Evolutionary conservation across 2,329 filamentous ascomycete genomes (phyloP).

Genomic region (Nannizziopsis barbatae): DNA sequence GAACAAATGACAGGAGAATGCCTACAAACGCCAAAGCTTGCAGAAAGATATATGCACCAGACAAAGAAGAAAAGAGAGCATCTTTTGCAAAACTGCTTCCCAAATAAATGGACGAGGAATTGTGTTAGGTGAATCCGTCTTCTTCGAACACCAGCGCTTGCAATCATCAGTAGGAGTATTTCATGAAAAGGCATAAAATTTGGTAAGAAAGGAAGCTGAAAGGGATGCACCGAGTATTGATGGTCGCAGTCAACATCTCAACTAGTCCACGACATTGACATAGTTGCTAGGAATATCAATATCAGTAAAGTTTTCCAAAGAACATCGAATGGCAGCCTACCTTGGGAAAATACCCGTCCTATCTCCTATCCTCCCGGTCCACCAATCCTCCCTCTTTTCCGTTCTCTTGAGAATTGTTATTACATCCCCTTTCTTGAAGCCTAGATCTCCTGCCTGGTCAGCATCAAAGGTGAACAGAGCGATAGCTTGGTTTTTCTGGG

Average conservation of each 20-base stretch:
- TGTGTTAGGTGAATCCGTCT: not conserved
- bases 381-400: conserved; percentile 91
- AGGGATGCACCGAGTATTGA: too few relatives aligned
- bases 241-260: not conserved
- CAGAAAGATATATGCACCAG: too few relatives aligned
- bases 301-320: not conserved
- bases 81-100: too few relatives aligned
- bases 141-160: conserved; percentile 6
- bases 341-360: conserved; percentile 89
- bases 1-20: too few relatives aligned
- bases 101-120: too few relatives aligned
- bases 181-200: not conserved
- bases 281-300: conserved; percentile 22
- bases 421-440: conserved; percentile 93
- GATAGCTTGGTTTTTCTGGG: conserved; percentile 61
- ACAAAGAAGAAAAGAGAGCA: too few relatives aligned
- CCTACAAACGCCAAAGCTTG: too few relatives aligned
- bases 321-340: conserved; percentile 30
- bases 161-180: not conserved
- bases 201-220: not conserved
- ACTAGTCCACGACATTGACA: conserved; percentile 20
- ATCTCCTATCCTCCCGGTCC: conserved; percentile 82
- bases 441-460: conserved; percentile 81
- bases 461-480: conserved; percentile 91
- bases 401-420: conserved; percentile 93